Evolutionary conservation across 169 alveolate species (phyloP).

Genomic region (Plasmodium sp.): DNA sequence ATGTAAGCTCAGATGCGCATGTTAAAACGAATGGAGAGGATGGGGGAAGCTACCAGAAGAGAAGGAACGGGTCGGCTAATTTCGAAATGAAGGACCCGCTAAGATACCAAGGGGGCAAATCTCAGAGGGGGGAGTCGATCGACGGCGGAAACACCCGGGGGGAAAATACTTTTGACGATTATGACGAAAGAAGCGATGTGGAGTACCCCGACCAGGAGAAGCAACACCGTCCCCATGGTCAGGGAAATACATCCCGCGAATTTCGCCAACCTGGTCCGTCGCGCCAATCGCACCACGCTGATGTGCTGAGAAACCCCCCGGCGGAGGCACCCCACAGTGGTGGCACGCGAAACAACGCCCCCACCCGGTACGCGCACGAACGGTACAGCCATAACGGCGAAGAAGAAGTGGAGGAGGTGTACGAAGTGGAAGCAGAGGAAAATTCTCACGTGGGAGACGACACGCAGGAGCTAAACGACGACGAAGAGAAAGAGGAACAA

Average conservation of each 20-base stretch:
- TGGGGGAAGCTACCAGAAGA: neutral
- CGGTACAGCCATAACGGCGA: neutral
- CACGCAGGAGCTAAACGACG: neutral
- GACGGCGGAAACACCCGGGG: neutral
- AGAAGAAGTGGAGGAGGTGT: neutral
- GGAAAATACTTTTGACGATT: neutral
- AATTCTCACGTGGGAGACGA: neutral
- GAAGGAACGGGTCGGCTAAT: neutral
- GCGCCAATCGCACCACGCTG: neutral
- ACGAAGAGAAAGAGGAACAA: constrained; percentile 1
- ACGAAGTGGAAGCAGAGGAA: neutral
- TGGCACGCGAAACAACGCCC: neutral
- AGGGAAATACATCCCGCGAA: neutral
- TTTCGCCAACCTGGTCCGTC: neutral
- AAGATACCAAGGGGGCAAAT: neutral
- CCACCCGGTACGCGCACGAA: neutral
- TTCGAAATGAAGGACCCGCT: neutral
- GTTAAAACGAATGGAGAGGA: neutral
- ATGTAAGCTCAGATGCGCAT: neutral
- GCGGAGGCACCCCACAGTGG: neutral
- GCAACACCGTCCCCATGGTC: neutral
- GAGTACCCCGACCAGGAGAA: neutral
- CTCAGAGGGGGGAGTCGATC: neutral
- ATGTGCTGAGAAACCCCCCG: neutral
- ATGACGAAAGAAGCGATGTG: neutral